Percentiles rank a stretch among this genome's conserved stretches.
Conservation (phyloP, 805 yeast genomes). For the Candida sanyiensis region DNA sequence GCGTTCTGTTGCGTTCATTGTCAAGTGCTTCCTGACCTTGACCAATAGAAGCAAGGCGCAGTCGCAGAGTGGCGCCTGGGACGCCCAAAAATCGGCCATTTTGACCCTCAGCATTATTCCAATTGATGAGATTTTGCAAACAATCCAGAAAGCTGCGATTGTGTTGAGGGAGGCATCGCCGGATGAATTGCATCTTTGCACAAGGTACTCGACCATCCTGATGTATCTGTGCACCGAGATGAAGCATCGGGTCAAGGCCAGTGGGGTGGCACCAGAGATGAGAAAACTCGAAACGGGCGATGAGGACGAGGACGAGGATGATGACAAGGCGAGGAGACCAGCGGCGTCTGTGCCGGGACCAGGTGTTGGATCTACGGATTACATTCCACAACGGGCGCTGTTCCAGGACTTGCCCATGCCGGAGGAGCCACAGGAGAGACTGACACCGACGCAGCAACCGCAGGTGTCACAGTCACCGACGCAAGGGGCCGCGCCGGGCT, state of each 20-base stretch:
- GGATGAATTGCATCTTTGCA: slow-evolving; percentile 80
- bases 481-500: neutral
- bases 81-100: slow-evolving; percentile 39
- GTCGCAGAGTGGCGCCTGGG: slow-evolving; percentile 21
- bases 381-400: slow-evolving; percentile 8
- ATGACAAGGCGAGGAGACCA: slow-evolving; percentile 10
- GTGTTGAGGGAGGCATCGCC: slow-evolving; percentile 80
- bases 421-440: neutral
- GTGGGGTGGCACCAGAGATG: slow-evolving; percentile 25
- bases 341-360: neutral
- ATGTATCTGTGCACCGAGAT: slow-evolving; percentile 73
- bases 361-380: slow-evolving; percentile 7
- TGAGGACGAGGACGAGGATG: slow-evolving; percentile 23
- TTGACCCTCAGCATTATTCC: slow-evolving; percentile 56
- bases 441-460: neutral
- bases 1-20: slow-evolving; percentile 83
- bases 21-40: slow-evolving; percentile 72
- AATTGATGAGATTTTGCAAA: slow-evolving; percentile 60
- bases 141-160: slow-evolving; percentile 67
- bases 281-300: slow-evolving; percentile 20
- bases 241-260: slow-evolving; percentile 40
- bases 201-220: slow-evolving; percentile 70
- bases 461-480: slow-evolving; percentile 1
- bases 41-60: slow-evolving; percentile 29
- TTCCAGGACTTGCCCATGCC: slow-evolving; percentile 6